Evolutionary conservation across 129 eudicot genomes (phyloP).

Genomic region (Tanacetum coccineum): DNA sequence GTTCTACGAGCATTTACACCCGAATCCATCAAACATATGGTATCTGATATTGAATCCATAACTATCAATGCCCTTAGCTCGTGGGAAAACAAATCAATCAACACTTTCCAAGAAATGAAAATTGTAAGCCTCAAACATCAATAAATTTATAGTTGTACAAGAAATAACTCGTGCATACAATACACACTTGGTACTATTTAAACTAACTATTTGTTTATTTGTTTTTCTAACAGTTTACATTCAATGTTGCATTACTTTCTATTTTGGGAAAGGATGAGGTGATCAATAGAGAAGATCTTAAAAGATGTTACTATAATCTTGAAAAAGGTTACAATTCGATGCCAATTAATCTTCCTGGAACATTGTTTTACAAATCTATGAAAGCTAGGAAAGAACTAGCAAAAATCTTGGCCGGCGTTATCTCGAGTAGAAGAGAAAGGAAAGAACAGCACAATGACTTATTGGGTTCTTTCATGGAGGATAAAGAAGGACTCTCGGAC

Average conservation of each 20-base stretch:
- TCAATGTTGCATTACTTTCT: slow-evolving; percentile 48
- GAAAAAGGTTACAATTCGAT: slow-evolving; percentile 56
- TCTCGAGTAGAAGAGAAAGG: slow-evolving; percentile 27
- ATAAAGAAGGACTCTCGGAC: slow-evolving; percentile 35
- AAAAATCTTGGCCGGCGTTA: slow-evolving; percentile 24
- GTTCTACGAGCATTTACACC: slow-evolving; percentile 43
- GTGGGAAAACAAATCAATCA: slow-evolving; percentile 36
- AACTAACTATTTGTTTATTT: neutral
- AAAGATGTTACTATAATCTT: slow-evolving; percentile 35
- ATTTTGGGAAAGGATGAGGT: slow-evolving; percentile 40
- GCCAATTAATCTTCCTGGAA: slow-evolving; percentile 46
- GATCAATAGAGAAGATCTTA: slow-evolving; percentile 31
- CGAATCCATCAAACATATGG: slow-evolving; percentile 27
- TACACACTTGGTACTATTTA: neutral
- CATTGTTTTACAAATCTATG: slow-evolving; percentile 37
- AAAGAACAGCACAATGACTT: slow-evolving; percentile 28
- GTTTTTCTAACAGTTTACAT: slow-evolving; percentile 36
- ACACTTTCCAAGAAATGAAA: slow-evolving; percentile 48
- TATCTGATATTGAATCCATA: slow-evolving; percentile 35
- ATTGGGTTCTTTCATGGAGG: slow-evolving; percentile 33
- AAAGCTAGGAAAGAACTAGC: slow-evolving; percentile 41
- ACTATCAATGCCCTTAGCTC: slow-evolving; percentile 27
- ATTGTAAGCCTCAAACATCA: slow-evolving; percentile 26
- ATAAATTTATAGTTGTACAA: no score
- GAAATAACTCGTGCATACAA: no score